Evolutionary conservation across 805 yeast genomes (phyloP), one percentile per base, ranked within the genome.

Genomic region (Nakazawaea pomicola): DNA sequence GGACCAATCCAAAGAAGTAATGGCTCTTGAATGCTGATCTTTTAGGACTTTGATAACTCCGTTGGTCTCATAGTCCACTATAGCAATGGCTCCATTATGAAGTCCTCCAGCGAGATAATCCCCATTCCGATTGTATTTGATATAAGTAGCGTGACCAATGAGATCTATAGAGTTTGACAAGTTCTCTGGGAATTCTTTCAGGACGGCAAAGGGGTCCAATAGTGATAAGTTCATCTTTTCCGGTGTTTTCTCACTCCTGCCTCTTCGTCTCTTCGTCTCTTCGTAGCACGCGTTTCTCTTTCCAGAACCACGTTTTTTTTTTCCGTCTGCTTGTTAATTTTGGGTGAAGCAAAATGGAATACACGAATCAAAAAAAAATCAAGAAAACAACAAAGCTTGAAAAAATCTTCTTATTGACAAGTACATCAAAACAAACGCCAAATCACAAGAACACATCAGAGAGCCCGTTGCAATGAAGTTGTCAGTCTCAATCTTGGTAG

Each of bases 131-230:
- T 78, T 85, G 64, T 78, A 85, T 55, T 74, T 76, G 29, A 89
- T 70, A 44, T 76, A 76, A 7, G 87, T 83, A 0, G 86, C 71
- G 33, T 78, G 75, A 16, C 74, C 78, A 1, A 88, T 82, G 41
- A 77, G 78, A 10, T 74, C 75, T 10, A 88, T 62, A 0, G 90
- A 79, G 46, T 79, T 79, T 2, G 83, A 74, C n/a, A 87, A 72
- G 1, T 82, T 73, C 46, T 90, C 96, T 0, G 98, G 98, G 52
- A 76, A 90, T 55, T 90, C 98, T 54, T 87, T 88, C 16, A 95
- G 82, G 17, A 91, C 89, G 2, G 91, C 78, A 58, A 88, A 87
- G 3, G 97, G 97, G 60, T 90, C 98, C 48, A 86, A 76, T 18
- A 91, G 69, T 8, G 93, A 70, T 25, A 89, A 66, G 58, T 90